Percentiles rank a stretch among this genome's conserved stretches.
Evolutionary conservation across 768 basidiomycete genomes (phyloP).

Genomic region (Termitomyces sp.): DNA sequence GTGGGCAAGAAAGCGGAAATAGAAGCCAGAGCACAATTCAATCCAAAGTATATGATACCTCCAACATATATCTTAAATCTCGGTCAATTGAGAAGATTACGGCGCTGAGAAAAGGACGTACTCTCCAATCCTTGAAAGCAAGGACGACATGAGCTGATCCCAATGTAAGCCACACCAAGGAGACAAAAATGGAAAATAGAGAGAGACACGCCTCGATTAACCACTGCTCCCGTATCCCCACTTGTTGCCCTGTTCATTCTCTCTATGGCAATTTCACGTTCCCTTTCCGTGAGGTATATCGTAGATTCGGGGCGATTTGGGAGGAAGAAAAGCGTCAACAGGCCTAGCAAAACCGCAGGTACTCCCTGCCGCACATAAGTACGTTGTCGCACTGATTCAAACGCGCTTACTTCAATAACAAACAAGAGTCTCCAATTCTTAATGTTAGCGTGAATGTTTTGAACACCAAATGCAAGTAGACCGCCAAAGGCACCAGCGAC

Average conservation of each 20-base stretch:
- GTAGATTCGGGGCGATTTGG: slow-evolving; percentile 75
- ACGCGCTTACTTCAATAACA: slow-evolving; percentile 57
- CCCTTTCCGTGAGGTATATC: slow-evolving; percentile 46
- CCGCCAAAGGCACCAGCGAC: slow-evolving; percentile 85
- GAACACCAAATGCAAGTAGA: slow-evolving; percentile 77
- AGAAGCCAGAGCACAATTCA: slow-evolving; percentile 75
- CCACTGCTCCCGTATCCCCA: slow-evolving; percentile 60
- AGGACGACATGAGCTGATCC: slow-evolving; percentile 52
- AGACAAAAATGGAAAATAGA: not conserved
- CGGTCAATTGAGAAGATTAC: not conserved
- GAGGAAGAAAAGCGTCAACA: slow-evolving; percentile 51
- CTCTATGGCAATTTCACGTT: slow-evolving; percentile 59
- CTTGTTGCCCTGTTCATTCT: slow-evolving; percentile 65
- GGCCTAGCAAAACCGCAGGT: slow-evolving; percentile 64
- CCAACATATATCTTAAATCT: slow-evolving; percentile 50
- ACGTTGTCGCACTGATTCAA: not conserved
- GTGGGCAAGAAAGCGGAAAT: slow-evolving; percentile 83
- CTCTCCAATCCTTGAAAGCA: slow-evolving; percentile 73
- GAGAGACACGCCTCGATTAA: slow-evolving; percentile 51
- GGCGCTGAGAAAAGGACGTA: slow-evolving; percentile 25
- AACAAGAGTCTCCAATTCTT: slow-evolving; percentile 64
- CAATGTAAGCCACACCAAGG: not conserved
- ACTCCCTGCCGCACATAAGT: slow-evolving; percentile 55
- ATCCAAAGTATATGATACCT: slow-evolving; percentile 74
- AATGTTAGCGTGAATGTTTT: slow-evolving; percentile 49